Conservation (phyloP, 2,329 filamentous ascomycete species). For the Venturiaceae sp. region DNA sequence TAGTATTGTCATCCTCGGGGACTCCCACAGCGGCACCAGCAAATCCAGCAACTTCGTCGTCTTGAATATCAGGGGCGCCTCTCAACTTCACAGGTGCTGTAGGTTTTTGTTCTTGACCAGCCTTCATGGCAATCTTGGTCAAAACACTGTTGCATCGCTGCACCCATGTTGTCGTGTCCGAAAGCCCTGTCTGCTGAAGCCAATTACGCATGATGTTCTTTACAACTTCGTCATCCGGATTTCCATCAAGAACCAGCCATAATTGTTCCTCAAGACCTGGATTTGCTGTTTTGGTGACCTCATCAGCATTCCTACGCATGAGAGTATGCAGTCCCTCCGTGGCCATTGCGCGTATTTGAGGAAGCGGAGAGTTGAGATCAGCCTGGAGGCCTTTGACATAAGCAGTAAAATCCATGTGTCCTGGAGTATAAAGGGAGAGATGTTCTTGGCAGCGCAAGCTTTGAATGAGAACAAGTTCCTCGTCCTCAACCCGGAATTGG, state of each 20-base stretch:
- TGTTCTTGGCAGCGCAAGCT: conserved; percentile 82
- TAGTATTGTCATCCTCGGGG: conserved; percentile 30
- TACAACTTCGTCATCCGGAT: conserved; percentile 65
- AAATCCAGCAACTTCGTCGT: conserved; percentile 95
- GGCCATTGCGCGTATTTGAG: conserved; percentile 66
- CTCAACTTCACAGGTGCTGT: conserved; percentile 33
- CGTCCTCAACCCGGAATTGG: conserved; percentile 70
- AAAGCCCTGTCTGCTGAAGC: conserved; percentile 80
- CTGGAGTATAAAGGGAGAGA: conserved; percentile 81
- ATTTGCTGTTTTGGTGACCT: conserved; percentile 68
- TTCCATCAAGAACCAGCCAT: conserved; percentile 78
- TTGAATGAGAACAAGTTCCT: conserved; percentile 61
- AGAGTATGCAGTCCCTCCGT: conserved; percentile 86
- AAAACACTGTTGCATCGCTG: conserved; percentile 80
- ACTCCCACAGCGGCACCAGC: conserved; percentile 59
- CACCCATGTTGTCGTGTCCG: conserved; percentile 76
- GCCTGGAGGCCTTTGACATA: conserved; percentile 79
- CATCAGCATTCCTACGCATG: conserved; percentile 84
- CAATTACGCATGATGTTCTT: conserved; percentile 84
- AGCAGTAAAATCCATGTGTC: conserved; percentile 69
- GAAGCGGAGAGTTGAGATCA: conserved; percentile 60
- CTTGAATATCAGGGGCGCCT: conserved; percentile 67
- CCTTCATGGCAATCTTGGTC: conserved; percentile 68
- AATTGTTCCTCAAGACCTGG: conserved; percentile 79
- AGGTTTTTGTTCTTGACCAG: conserved; percentile 33